A percentile compares a stretch with the other conserved stretches of the same genome.
These are phyloP conservation scores for Tulasnella sp. DNA, from an alignment of 768 basidiomycete species.

Conservation along the genomic window DNA sequence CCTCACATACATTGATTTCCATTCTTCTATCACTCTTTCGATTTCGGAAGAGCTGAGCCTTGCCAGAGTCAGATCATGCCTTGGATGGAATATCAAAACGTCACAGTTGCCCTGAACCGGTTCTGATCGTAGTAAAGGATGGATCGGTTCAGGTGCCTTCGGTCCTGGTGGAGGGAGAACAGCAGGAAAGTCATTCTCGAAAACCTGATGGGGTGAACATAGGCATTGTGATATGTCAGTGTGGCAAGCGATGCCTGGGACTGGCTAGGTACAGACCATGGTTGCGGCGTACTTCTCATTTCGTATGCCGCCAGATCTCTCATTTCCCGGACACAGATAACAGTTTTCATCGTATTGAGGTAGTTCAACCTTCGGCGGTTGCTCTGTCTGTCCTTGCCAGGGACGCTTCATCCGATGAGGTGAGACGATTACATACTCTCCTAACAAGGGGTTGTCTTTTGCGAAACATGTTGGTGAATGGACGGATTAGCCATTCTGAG, in stretches of 20 bases:
- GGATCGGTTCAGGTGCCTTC: constrained; percentile 52
- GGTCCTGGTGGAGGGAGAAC: constrained; percentile 68
- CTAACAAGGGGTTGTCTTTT: constrained; percentile 78
- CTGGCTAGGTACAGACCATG: constrained; percentile 45
- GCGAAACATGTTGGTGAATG: constrained; percentile 10
- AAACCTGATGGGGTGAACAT: constrained; percentile 44
- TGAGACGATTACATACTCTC: constrained; percentile 78
- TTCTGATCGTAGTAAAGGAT: constrained; percentile 64
- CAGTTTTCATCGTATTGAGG: constrained; percentile 72
- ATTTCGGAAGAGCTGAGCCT: constrained; percentile 63
- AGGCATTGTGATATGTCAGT: background rate
- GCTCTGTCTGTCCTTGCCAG: constrained; percentile 86
- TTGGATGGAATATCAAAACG: constrained; percentile 83
- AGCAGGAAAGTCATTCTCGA: constrained; percentile 84
- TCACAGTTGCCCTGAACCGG: constrained; percentile 85
- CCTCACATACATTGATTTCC: constrained; percentile 65
- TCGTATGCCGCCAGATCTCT: constrained; percentile 66
- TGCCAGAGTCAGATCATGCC: constrained; percentile 84
- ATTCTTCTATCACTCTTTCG: constrained; percentile 66
- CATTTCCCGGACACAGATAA: constrained; percentile 87
- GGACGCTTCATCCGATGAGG: constrained; percentile 90
- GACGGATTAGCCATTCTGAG: background rate
- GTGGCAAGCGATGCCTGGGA: background rate
- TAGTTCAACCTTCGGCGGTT: constrained; percentile 56
- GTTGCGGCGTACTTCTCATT: constrained; percentile 73